Conservation (phyloP, 2,329 filamentous ascomycete species). For the Penicillium sp. region DNA sequence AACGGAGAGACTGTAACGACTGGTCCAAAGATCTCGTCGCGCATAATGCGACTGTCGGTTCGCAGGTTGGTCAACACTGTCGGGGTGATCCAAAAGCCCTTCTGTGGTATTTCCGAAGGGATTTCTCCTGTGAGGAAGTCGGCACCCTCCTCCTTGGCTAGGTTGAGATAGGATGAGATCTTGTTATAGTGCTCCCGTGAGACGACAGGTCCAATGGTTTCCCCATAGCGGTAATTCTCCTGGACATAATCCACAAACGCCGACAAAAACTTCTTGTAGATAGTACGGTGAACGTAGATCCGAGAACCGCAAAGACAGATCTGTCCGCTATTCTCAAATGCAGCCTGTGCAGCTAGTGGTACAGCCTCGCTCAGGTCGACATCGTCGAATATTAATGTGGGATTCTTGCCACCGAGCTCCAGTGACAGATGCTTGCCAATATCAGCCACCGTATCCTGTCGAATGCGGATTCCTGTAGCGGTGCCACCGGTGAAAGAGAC, state of each 20-base stretch:
- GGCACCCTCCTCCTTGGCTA: not conserved
- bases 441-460: constrained; percentile 29
- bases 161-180: not conserved
- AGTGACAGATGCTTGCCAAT: constrained; percentile 32
- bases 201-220: not conserved
- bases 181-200: not conserved
- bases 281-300: not conserved
- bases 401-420: constrained; percentile 30
- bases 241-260: not conserved
- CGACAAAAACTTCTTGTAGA: not conserved
- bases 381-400: constrained; percentile 29
- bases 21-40: not conserved
- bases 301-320: not conserved
- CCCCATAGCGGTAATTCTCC: not conserved
- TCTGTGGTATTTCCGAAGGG: not conserved
- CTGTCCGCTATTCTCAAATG: not conserved
- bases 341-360: not conserved
- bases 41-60: not conserved
- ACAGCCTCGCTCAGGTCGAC: constrained; percentile 16
- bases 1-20: not conserved
- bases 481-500: constrained; percentile 30
- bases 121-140: not conserved
- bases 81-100: not conserved
- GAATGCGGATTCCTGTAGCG: constrained; percentile 25
- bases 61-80: not conserved